Base-by-base conservation (phyloP, 2,329 filamentous ascomycete species). In the Alternaria arbusti region DNA sequence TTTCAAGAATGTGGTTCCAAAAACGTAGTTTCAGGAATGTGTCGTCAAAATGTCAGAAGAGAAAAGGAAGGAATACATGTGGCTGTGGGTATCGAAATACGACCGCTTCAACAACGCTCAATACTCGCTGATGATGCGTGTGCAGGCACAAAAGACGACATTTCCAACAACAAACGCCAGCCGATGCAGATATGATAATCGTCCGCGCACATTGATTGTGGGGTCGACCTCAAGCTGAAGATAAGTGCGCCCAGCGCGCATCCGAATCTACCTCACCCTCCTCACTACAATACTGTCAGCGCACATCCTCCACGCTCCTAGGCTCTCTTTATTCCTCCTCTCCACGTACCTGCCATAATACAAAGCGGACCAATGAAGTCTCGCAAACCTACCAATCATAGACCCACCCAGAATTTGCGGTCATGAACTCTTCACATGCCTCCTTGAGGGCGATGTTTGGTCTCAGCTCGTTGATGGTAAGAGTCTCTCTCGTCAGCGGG, bases 351-450 rank as follows among this genome's bases (percentile, higher is more conserved):
- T 67, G 59, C 65, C 68, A 59, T 57, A 44, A 51, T 52, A 51
- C 59, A 54, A 32, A 62, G 56, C 50, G 47, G 45, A 60, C 63
- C 45, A 67, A 69, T 57, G 60, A 66, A 68, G 52, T 57, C 65
- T 55, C 57, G 57, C 54, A 52, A 59, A 73, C 76, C 72, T 83
- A 97, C 91, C 92, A 98, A 78, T 97, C 94, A 43, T 92, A 94
- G 1, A 94, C 93, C 92, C 96, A 97, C 10, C 93, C 94, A 23
- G 66, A 73, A 73, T 97, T 97, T 70, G 92, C 84, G 26, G 91
- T 86, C 62, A 97, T 82, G 73, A 97, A 98, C 70, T 96, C 92
- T 49, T 92, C 89, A 75, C 93, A 96, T 0, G 93, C 95, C 57
- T 92, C 87, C 78, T 90, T 93, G 61, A 98, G 83, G 1, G 87